Evolutionary conservation across 2,329 filamentous ascomycete species (phyloP), one percentile per base, ranked within the genome.

Genomic region (Penicillium sp.): DNA sequence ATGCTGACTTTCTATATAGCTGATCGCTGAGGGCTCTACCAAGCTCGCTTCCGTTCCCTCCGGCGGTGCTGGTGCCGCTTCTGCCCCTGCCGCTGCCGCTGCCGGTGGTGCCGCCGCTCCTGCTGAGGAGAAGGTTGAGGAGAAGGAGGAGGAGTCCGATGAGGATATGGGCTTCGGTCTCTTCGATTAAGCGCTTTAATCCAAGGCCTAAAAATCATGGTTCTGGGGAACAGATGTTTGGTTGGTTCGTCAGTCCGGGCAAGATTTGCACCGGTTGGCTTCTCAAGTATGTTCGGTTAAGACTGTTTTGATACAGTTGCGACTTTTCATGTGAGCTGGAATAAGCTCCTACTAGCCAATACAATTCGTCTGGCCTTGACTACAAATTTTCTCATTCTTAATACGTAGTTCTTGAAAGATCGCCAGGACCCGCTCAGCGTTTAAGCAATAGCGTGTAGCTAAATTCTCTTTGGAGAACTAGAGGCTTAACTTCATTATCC

Each of bases 31-130:
- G 80, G 94, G 94, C 76, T 86, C 89, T 67, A 74, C 82, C 80
- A 99, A 99, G 88, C 91, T 99, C 73, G 94, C 94, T 71, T 97
- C 93, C 80, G 93, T 99, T 75, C 92, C 94, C 79, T 91, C 90
- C 73, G 94, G 92, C 73, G 92, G 92, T 79, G 84, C 82, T 74
- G 82, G 81, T 72, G 82, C 81, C 71, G 83, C 62, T 59, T 66
- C 67, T 37, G 59, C 67, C 50, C 55, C 69, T 47, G 53, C 75
- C 67, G 79, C 82, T 77, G 85, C 80, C 75, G 88, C 80, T 74
- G 89, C 81, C 73, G 88, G 80, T 70, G 88, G 81, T 68, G 87
- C 80, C 67, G 88, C 81, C 69, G 89, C 80, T 69, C 86, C 80
- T 69, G 87, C 78, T 65, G 86, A 83, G 74, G 85, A 87, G 77